These are phyloP conservation scores for Massarina eburnea DNA, from an alignment of 2,329 filamentous ascomycete species.

Conservation along the genomic window DNA sequence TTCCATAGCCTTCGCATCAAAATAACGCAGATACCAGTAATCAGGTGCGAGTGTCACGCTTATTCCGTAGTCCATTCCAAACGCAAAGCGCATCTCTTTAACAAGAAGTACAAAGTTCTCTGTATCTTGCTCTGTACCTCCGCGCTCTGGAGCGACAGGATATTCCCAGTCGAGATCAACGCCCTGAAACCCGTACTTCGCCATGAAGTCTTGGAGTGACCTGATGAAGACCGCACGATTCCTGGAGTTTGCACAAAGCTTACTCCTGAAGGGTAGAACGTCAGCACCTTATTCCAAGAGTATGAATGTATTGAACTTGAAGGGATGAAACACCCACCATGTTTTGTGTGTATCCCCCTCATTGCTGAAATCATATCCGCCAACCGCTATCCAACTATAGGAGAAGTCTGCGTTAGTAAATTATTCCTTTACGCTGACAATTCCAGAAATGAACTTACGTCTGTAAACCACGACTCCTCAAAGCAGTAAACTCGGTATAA, in stretches of 20 bases:
- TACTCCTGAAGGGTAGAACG: no score
- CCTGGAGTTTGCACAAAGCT: slow-evolving; percentile 11
- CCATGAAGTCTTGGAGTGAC: slow-evolving; percentile 43
- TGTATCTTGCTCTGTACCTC: slow-evolving; percentile 39
- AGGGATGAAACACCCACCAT: slow-evolving; percentile 17
- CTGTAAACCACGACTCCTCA: slow-evolving; percentile 40
- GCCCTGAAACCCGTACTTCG: slow-evolving; percentile 47
- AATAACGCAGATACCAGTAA: slow-evolving; percentile 29
- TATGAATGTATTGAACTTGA: background rate
- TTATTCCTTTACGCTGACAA: no score
- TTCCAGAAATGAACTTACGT: no score
- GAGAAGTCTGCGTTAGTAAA: no score
- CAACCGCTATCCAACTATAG: slow-evolving; percentile 47
- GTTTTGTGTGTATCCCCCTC: slow-evolving; percentile 27
- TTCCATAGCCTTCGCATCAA: slow-evolving; percentile 42
- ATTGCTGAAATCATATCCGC: slow-evolving; percentile 49
- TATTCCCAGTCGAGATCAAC: slow-evolving; percentile 52
- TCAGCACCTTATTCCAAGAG: background rate
- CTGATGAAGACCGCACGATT: slow-evolving; percentile 41
- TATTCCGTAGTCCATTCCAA: slow-evolving; percentile 27
- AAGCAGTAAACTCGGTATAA: slow-evolving; percentile 31
- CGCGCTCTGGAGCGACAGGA: slow-evolving; percentile 35
- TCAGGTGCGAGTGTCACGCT: slow-evolving; percentile 17
- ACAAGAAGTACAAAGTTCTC: slow-evolving; percentile 24
- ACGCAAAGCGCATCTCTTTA: slow-evolving; percentile 17